Evolutionary conservation across 306 rosid genomes (phyloP).

Genomic region (Cercis canadensis): DNA sequence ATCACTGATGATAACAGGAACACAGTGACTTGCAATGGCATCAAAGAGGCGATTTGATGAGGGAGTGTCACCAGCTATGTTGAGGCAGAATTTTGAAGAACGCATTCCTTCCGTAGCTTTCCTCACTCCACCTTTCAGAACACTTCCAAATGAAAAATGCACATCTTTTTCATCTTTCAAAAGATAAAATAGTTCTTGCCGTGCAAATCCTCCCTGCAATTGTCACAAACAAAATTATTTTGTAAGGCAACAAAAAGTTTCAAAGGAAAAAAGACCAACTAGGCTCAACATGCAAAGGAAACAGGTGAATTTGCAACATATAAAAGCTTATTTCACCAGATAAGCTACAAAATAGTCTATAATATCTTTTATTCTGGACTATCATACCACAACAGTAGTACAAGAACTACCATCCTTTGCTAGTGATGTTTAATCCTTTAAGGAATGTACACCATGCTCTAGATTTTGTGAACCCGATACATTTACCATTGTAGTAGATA

Average conservation of each 20-base stretch:
- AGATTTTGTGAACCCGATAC: no score
- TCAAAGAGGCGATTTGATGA: slow-evolving; percentile 87
- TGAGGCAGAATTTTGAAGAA: slow-evolving; percentile 83
- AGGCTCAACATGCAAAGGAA: slow-evolving; percentile 5
- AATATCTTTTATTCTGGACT: no score
- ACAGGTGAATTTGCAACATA: neutral
- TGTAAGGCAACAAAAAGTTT: neutral
- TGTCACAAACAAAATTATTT: neutral
- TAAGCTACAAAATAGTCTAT: neutral
- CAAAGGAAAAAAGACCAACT: neutral
- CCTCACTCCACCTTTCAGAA: slow-evolving; percentile 60
- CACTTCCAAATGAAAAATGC: slow-evolving; percentile 80
- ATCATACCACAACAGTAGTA: no score
- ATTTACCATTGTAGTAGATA: no score
- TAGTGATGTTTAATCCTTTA: no score
- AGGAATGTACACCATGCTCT: no score
- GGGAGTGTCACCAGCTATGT: slow-evolving; percentile 88
- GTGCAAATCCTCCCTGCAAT: slow-evolving; percentile 68
- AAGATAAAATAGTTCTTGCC: slow-evolving; percentile 74
- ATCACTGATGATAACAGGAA: slow-evolving; percentile 82
- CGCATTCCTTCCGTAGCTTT: slow-evolving; percentile 71
- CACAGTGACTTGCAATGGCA: slow-evolving; percentile 80
- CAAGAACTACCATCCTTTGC: no score
- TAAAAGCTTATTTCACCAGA: neutral
- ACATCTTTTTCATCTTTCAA: slow-evolving; percentile 75